Base-by-base conservation (phyloP, 371 early-diverging fungal genomes). In the Haplosporangium sp. region DNA sequence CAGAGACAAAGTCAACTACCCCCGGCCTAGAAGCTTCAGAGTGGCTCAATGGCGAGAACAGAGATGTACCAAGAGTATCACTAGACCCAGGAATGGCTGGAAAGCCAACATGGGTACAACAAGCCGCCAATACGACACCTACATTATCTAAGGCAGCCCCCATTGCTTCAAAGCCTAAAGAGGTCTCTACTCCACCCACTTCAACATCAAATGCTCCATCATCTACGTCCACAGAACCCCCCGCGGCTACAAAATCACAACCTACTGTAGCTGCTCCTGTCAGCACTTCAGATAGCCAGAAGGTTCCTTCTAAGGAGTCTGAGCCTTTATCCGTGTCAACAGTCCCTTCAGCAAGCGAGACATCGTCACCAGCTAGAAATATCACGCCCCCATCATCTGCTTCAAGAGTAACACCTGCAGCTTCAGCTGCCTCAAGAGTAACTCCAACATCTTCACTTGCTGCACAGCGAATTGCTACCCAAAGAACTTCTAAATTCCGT, bases 11-110 rank as follows among this genome's bases (percentile, higher is more conserved):
- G 19, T 89, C 90, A 6, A 71, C 75, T 10, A 77, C 72, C 2
- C 86, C 92, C 3, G 86, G 88, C 2, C 68, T 92, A 48, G 74
- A 87, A 0, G 85, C 85, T 5, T 76, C 69, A 3, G 88, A 89
- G 52, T 95, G 94, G 94, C 60, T 91, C 19, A 77, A 73, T 1
- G 88, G 91, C 2, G 86, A 87, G 61, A 90, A 84, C 48, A 84
- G 61, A 0, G 61, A 50, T 2, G 88, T 92, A n/a, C 84, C 85
- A 0, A 85, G 76, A 27, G 84, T 91, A 38, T 86, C 90, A 2
- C 81, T 95, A 61, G 91, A 94, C 63, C 94, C 94, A 35, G 82
- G 82, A 52, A 65, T 72, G 56, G 69, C 75, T 35, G 82, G 82
- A 35, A 81, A 75, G 60, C 69, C 75, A 3, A 63, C 39, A n/a